A percentile compares a stretch with the other conserved stretches of the same genome.
These are phyloP conservation scores for Naegleria gruberi DNA, from an alignment of 208 protist species.

Conservation along the genomic window DNA sequence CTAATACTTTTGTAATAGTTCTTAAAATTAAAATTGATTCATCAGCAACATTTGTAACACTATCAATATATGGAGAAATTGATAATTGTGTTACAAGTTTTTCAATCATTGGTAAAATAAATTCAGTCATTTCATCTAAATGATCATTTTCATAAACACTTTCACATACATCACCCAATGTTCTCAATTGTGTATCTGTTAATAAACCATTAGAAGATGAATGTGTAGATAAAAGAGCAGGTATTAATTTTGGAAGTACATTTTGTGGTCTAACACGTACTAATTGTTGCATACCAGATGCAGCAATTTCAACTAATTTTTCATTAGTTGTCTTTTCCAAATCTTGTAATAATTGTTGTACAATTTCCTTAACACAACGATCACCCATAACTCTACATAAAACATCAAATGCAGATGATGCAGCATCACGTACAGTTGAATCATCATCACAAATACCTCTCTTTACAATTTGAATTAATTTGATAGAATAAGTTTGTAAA, in stretches of 20 bases:
- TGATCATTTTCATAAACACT: neutral
- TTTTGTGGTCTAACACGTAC: neutral
- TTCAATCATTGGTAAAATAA: neutral
- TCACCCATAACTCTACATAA: neutral
- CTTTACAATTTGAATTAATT: neutral
- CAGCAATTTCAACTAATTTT: neutral
- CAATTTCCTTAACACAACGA: neutral
- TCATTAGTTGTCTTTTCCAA: neutral
- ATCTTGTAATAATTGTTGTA: neutral
- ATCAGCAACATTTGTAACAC: neutral
- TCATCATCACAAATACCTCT: neutral
- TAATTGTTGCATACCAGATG: neutral
- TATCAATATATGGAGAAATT: neutral
- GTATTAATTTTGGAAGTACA: conserved; percentile 18
- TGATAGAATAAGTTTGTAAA: neutral
- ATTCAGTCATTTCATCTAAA: neutral
- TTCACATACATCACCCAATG: neutral
- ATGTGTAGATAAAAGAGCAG: neutral
- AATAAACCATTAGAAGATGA: neutral
- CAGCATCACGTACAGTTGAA: neutral
- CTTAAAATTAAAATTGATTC: neutral
- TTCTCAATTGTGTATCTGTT: neutral
- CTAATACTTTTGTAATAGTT: neutral
- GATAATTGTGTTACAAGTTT: neutral
- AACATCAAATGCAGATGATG: neutral